Base-by-base conservation (phyloP, 2,329 filamentous ascomycete genomes). In the Drechslerella coelobrocha region DNA sequence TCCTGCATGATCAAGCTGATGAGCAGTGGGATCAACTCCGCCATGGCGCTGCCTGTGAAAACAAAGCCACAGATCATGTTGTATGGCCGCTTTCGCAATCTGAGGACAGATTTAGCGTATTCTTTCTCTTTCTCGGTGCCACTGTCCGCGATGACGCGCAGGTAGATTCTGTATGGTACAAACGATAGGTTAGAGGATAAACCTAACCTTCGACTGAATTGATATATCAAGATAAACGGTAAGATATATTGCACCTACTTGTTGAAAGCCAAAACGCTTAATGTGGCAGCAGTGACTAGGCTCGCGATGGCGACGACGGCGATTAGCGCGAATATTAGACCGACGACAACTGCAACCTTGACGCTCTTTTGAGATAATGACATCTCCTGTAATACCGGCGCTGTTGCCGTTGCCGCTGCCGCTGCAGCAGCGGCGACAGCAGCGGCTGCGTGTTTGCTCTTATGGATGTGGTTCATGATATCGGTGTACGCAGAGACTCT, bases 21-120 rank as follows among this genome's bases (percentile, higher is more conserved):
- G 26, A 69, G 10, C 34, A 69, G 29, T 2, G 65, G 65, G 27
- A 69, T 69, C 56, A 69, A 57, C 26, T 69, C 65, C 1, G 65
- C 65, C 57, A 69, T 69, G 21, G 65, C 65, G 21, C 65, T 69
- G 21, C 65, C 65, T 8, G 65, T 69, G 24, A 69, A 69, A 9
- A 69, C 65, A 26, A 69, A 69, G 5, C 57, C 65, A 39, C 65
- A 69, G 26, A 69, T 69, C 52, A 69, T 57, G 21, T 37, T 62
- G 14, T 69, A 69, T 9, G 65, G 57, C 12, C 57, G 29, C 19
- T 39, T 45, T 10, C 65, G 57, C 26, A 69, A 45, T 17, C 48
- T 19, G 12, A 69, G 52, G 19, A 69, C 57, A 26, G 57, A 52
- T 12, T 31, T 45, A 2, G 65, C 65, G 23, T 69, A 69, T 50